phyloP scores from a whole-genome alignment of 2,329 filamentous ascomycete species.

The Stenocarpella maydis region DNA sequence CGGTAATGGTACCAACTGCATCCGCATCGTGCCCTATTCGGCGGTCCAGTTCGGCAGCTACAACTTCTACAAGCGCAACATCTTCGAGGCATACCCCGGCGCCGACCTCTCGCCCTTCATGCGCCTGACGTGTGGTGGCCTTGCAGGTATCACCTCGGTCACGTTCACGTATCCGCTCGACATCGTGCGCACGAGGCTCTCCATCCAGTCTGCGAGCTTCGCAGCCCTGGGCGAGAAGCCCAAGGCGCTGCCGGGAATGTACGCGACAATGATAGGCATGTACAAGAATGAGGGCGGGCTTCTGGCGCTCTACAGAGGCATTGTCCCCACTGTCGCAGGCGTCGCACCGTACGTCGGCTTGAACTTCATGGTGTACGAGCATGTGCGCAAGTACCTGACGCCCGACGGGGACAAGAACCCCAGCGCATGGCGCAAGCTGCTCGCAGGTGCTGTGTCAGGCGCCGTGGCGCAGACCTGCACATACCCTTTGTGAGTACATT shows the following conservation, averaged over 20 bases:
- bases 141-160: constrained; percentile 95
- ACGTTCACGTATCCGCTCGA: constrained; percentile 95
- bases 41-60: constrained; percentile 98
- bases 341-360: constrained; percentile 97
- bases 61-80: constrained; percentile 91
- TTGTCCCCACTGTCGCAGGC: constrained; percentile 91
- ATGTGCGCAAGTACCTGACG: constrained; percentile 83
- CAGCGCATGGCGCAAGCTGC: constrained; percentile 78
- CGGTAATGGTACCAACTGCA: constrained; percentile 97
- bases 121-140: constrained; percentile 86
- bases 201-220: constrained; percentile 98
- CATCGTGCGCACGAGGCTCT: constrained; percentile 93
- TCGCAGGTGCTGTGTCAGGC: constrained; percentile 92
- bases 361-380: constrained; percentile 99
- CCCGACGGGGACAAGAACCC: constrained; percentile 89
- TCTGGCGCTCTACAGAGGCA: constrained; percentile 88
- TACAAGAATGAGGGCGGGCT: constrained; percentile 91
- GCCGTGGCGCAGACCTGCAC: constrained; percentile 97
- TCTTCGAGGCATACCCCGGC: constrained; percentile 80
- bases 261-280: constrained; percentile 81
- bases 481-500: constrained; percentile 84
- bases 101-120: constrained; percentile 76
- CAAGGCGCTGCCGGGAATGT: constrained; percentile 88
- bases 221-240: constrained; percentile 72
- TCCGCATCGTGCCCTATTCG: constrained; percentile 97